Conservation (phyloP, 140 eudicot genomes). For the Flaveria floridana region DNA sequence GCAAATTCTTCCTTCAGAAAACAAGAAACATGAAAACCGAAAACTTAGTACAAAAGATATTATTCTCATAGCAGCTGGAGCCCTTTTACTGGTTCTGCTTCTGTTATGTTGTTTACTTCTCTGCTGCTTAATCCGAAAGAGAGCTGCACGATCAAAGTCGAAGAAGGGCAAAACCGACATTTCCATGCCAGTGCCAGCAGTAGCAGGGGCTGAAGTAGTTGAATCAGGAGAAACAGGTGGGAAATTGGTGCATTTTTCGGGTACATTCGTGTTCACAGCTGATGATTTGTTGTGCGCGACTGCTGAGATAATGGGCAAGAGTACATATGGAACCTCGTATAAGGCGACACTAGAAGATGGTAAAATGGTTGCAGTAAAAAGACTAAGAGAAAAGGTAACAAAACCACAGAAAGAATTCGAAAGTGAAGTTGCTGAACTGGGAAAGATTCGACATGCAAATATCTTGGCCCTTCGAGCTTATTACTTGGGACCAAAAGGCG, state of each 20-base stretch:
- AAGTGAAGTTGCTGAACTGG: slow-evolving; percentile 64
- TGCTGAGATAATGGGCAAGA: slow-evolving; percentile 98
- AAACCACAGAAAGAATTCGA: slow-evolving; percentile 85
- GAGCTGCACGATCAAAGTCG: slow-evolving; percentile 50
- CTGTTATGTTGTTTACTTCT: slow-evolving; percentile 68
- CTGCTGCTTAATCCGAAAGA: slow-evolving; percentile 78
- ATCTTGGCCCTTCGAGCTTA: slow-evolving; percentile 81
- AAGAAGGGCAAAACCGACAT: slow-evolving; percentile 47
- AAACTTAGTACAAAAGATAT: slow-evolving; percentile 77
- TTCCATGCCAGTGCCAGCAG: slow-evolving; percentile 43
- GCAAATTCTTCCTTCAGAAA: slow-evolving; percentile 36
- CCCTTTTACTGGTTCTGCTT: slow-evolving; percentile 56
- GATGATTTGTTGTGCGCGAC: slow-evolving; percentile 95
- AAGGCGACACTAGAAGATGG: slow-evolving; percentile 93
- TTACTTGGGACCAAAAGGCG: slow-evolving; percentile 94
- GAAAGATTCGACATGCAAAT: slow-evolving; percentile 77
- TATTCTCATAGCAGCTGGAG: slow-evolving; percentile 80
- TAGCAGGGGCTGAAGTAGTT: slow-evolving; percentile 50
- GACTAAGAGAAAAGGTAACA: slow-evolving; percentile 86
- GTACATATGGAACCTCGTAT: slow-evolving; percentile 82
- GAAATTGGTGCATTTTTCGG: slow-evolving; percentile 86
- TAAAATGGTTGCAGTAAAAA: slow-evolving; percentile 84
- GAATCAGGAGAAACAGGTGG: slow-evolving; percentile 73
- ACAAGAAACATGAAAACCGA: slow-evolving; percentile 30
- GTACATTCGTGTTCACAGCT: slow-evolving; percentile 83